A percentile compares a stretch with the other conserved stretches of the same genome.
Conservation (phyloP, 352 stramenopile species). For the Saprolegnia parasitica region DNA sequence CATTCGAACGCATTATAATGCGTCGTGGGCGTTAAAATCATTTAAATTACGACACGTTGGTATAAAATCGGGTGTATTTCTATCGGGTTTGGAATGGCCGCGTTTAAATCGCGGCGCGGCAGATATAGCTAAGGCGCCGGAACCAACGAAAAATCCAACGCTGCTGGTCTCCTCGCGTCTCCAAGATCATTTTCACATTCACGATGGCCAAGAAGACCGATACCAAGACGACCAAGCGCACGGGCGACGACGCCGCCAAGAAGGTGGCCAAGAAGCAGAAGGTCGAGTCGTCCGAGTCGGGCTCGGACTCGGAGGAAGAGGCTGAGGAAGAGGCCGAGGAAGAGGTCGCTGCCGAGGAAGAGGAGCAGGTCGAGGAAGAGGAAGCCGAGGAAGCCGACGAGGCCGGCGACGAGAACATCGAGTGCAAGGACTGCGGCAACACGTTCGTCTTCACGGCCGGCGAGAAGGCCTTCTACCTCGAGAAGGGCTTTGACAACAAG, state of each 20-base stretch:
- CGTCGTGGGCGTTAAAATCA: background rate
- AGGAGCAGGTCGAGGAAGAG: slow-evolving; percentile 2
- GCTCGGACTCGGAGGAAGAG: background rate
- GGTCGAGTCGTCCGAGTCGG: background rate
- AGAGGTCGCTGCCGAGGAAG: slow-evolving; percentile 9
- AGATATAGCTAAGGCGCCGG: background rate
- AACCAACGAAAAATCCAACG: slow-evolving; percentile 1
- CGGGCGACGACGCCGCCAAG: background rate
- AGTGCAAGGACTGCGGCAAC: slow-evolving; percentile 31
- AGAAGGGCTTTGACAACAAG: slow-evolving; percentile 31
- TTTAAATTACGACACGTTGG: background rate
- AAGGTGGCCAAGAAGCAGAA: background rate
- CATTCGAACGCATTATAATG: slow-evolving; percentile 4
- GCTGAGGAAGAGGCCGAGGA: background rate
- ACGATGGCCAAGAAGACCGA: background rate
- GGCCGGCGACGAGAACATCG: slow-evolving; percentile 32
- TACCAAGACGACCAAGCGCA: background rate
- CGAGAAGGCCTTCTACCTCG: slow-evolving; percentile 32
- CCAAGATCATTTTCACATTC: background rate
- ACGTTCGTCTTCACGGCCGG: slow-evolving; percentile 31
- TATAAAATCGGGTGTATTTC: background rate
- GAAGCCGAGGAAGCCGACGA: background rate
- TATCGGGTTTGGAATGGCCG: background rate
- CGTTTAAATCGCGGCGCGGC: background rate
- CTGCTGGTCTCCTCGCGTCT: background rate